Conservation (phyloP, 495 filamentous ascomycete genomes). For the Parathielavia appendiculata region DNA sequence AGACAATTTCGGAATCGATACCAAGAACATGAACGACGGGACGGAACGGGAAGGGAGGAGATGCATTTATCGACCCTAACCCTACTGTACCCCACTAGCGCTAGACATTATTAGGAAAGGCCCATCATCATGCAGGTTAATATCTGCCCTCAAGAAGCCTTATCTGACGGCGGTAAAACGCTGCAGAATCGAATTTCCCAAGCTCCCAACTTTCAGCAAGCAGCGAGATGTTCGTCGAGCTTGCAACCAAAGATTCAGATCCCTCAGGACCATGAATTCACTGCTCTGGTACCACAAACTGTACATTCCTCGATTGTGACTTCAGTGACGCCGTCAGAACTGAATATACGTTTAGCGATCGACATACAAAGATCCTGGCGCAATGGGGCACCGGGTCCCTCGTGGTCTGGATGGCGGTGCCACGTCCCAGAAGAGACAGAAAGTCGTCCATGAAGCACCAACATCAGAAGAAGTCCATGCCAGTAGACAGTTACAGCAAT, state of each 20-base stretch:
- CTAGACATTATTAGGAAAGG: background rate
- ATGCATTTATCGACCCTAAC: background rate
- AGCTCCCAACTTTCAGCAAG: background rate
- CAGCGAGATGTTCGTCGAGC: too few species aligned
- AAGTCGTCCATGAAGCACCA: slow-evolving; percentile 43
- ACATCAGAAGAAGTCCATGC: slow-evolving; percentile 54
- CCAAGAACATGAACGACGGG: background rate
- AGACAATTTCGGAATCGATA: too few species aligned
- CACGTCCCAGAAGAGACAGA: slow-evolving; percentile 30
- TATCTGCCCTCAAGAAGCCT: too few species aligned
- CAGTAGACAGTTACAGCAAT: slow-evolving; percentile 53
- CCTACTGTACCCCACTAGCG: background rate
- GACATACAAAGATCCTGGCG: too few species aligned
- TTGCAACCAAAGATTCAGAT: too few species aligned
- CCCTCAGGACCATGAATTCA: too few species aligned
- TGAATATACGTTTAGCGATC: too few species aligned
- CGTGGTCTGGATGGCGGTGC: slow-evolving; percentile 29
- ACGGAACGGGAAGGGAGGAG: background rate
- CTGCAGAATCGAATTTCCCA: slow-evolving; percentile 22
- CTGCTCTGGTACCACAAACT: too few species aligned
- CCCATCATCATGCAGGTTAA: background rate
- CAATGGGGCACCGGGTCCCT: slow-evolving; percentile 41
- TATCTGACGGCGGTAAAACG: slow-evolving; percentile 25
- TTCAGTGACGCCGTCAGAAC: too few species aligned
- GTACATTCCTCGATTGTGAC: too few species aligned